Evolutionary conservation across 768 basidiomycete species (phyloP).

Genomic region (Pleurotus eryngii): DNA sequence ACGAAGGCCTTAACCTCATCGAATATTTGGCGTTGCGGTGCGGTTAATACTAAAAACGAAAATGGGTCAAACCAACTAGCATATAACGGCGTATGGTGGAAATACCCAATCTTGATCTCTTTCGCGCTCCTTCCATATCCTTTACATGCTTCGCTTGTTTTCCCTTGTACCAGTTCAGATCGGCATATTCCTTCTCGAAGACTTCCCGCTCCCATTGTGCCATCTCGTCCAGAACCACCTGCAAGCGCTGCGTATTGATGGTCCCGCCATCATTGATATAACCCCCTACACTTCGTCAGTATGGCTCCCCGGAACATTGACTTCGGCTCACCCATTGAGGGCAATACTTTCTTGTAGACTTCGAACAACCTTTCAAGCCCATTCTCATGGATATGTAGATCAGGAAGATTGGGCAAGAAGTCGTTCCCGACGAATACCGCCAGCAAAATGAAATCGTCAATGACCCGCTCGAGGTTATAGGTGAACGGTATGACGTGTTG

Average conservation of each 20-base stretch:
- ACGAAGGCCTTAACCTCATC: slow-evolving; percentile 79
- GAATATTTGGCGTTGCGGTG: slow-evolving; percentile 73
- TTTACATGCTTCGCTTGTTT: slow-evolving; percentile 77
- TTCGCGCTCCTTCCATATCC: slow-evolving; percentile 59
- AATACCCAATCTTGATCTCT: slow-evolving; percentile 63
- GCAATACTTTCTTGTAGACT: slow-evolving; percentile 91
- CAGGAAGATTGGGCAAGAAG: slow-evolving; percentile 94
- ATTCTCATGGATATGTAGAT: slow-evolving; percentile 97
- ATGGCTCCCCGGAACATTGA: not conserved
- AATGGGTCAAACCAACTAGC: slow-evolving; percentile 12
- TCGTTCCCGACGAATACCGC: slow-evolving; percentile 98
- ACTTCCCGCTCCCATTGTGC: slow-evolving; percentile 82
- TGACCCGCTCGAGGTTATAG: slow-evolving; percentile 90
- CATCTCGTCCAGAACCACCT: slow-evolving; percentile 87
- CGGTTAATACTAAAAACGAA: slow-evolving; percentile 55
- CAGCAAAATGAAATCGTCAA: slow-evolving; percentile 96
- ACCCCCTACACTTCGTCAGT: slow-evolving; percentile 53
- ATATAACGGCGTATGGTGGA: slow-evolving; percentile 10
- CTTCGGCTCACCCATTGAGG: slow-evolving; percentile 54
- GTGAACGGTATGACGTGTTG: slow-evolving; percentile 65
- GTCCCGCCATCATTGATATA: slow-evolving; percentile 90
- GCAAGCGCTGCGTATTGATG: slow-evolving; percentile 77
- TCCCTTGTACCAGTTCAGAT: slow-evolving; percentile 91
- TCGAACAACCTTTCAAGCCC: slow-evolving; percentile 91
- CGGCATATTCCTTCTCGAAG: slow-evolving; percentile 89